These are phyloP conservation scores for Dendrobium catenatum DNA, from an alignment of 106 monocot genomes.

Conservation along the genomic window DNA sequence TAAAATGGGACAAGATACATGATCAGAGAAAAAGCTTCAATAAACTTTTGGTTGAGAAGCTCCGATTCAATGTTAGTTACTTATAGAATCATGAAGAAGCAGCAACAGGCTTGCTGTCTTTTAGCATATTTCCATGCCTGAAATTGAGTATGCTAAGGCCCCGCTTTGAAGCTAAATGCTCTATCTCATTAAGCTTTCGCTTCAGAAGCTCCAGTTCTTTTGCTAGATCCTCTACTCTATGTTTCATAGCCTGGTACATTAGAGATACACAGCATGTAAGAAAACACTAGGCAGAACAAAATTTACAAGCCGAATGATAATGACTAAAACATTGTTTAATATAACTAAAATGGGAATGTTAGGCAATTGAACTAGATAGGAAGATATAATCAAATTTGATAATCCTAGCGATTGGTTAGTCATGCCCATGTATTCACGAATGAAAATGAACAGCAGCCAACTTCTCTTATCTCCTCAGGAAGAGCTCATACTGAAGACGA, in stretches of 20 bases:
- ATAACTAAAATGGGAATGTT: not conserved
- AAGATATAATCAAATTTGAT: not conserved
- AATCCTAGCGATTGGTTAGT: not conserved
- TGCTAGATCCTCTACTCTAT: conserved; percentile 26
- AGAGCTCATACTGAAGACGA: no score
- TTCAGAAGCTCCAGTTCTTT: conserved; percentile 32
- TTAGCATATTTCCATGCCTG: conserved; percentile 13
- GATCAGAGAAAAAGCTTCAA: not conserved
- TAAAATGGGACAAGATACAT: not conserved
- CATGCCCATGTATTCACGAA: no score
- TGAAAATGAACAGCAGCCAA: no score
- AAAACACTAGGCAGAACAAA: not conserved
- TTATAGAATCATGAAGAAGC: conserved; percentile 9
- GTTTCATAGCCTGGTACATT: conserved; percentile 10
- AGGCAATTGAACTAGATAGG: not conserved
- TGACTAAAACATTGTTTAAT: not conserved
- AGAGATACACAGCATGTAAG: not conserved
- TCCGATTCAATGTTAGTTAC: not conserved
- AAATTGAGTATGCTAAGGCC: conserved; percentile 34
- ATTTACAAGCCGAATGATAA: not conserved
- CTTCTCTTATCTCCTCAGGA: no score
- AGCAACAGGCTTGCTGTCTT: conserved; percentile 13
- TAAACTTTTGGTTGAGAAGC: not conserved
- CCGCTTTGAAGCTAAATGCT: conserved; percentile 16
- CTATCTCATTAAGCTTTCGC: conserved; percentile 32